A percentile compares a stretch with the other conserved stretches of the same genome.
phyloP scores from a whole-genome alignment of 495 filamentous ascomycete species.

The Terfezia claveryi region DNA sequence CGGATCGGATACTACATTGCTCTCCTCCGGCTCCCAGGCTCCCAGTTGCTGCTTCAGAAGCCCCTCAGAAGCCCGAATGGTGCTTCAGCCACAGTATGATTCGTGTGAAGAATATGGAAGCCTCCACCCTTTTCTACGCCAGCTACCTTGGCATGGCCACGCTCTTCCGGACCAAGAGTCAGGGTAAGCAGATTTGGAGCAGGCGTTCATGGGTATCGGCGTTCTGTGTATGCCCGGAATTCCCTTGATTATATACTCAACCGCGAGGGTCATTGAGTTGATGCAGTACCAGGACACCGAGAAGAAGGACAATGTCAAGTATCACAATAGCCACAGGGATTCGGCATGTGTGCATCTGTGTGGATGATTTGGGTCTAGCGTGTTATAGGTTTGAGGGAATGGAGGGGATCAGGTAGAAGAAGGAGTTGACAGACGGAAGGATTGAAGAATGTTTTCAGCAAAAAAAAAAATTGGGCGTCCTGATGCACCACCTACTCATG shows the following conservation, averaged over 20 bases:
- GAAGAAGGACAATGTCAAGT: conserved; percentile 59
- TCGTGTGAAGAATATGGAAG: conserved; percentile 71
- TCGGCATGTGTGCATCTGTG: conserved; percentile 51
- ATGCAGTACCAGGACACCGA: conserved; percentile 42
- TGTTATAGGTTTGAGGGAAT: conserved; percentile 65
- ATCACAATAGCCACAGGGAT: conserved; percentile 89
- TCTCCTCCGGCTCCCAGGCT: conserved; percentile 35
- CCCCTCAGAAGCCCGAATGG: conserved; percentile 4
- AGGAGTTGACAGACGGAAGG: background rate
- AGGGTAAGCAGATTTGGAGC: conserved; percentile 48
- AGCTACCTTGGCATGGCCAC: conserved; percentile 75
- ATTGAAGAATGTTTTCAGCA: no score
- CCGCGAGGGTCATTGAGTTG: background rate
- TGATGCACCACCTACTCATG: no score
- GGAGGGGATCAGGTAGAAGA: conserved; percentile 18
- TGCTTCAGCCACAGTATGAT: conserved; percentile 70
- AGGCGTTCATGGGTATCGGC: conserved; percentile 80
- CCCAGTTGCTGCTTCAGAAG: conserved; percentile 24
- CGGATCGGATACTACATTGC: conserved; percentile 78
- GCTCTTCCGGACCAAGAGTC: conserved; percentile 46
- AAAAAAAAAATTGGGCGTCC: no score
- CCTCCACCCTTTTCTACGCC: conserved; percentile 71
- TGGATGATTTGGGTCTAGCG: conserved; percentile 70
- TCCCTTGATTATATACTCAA: background rate
- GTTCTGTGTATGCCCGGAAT: conserved; percentile 42